These are phyloP conservation scores for Exidia glandulosa DNA, from an alignment of 768 basidiomycete species.

Conservation along the genomic window DNA sequence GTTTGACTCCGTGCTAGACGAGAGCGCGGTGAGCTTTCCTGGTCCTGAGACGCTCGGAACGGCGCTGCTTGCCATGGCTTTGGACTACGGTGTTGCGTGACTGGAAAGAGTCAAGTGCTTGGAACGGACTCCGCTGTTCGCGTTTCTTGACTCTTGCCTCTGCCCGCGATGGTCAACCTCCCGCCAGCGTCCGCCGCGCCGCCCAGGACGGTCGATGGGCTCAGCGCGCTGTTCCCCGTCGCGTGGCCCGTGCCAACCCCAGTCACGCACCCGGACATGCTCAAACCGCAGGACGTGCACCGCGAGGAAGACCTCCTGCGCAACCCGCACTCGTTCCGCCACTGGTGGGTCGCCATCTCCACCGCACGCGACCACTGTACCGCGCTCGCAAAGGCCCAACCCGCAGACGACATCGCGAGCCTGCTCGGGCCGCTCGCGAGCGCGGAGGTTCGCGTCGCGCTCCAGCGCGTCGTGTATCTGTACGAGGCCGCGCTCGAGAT, in stretches of 20 bases:
- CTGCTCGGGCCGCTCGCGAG: slow-evolving; percentile 76
- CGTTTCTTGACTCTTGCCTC: background rate
- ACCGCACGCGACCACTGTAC: slow-evolving; percentile 56
- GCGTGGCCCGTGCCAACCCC: slow-evolving; percentile 80
- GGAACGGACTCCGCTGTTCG: background rate
- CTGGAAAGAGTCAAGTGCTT: background rate
- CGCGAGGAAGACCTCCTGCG: slow-evolving; percentile 90
- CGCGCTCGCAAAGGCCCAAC: slow-evolving; percentile 47
- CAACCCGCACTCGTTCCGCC: slow-evolving; percentile 82
- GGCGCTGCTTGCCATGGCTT: background rate
- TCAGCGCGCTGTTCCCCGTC: slow-evolving; percentile 63
- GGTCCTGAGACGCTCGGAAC: background rate
- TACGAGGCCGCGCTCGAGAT: slow-evolving; percentile 85
- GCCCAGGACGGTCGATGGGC: slow-evolving; percentile 35
- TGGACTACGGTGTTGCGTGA: background rate
- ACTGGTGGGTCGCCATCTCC: slow-evolving; percentile 86
- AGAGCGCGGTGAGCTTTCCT: no score
- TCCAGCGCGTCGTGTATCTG: slow-evolving; percentile 82
- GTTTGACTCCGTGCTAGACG: slow-evolving; percentile 61
- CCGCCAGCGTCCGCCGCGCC: slow-evolving; percentile 36
- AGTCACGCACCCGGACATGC: slow-evolving; percentile 60
- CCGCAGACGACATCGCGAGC: slow-evolving; percentile 32
- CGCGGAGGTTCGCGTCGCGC: slow-evolving; percentile 54
- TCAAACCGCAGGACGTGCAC: slow-evolving; percentile 64
- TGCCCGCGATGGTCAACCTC: background rate